Evolutionary conservation across 495 filamentous ascomycete species (phyloP).

Genomic region (Hypoxylon lienhwacheense): DNA sequence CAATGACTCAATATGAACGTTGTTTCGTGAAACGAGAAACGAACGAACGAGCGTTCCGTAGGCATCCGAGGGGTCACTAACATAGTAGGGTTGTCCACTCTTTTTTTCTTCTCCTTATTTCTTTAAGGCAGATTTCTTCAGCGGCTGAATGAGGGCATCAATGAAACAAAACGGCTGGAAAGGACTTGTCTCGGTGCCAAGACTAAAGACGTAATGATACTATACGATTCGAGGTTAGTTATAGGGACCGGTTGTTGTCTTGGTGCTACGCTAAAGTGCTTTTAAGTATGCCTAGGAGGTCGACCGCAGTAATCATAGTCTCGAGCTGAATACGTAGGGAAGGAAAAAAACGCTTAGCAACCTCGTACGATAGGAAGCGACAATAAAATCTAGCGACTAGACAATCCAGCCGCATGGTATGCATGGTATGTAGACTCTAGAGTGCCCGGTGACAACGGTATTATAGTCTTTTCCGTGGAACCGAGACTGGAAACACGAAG

Average conservation of each 20-base stretch:
- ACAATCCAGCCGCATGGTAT: neutral
- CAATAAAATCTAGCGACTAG: conserved; percentile 13
- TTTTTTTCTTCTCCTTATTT: conserved; percentile 1
- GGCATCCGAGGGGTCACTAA: too few species aligned
- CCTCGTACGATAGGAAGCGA: conserved; percentile 1
- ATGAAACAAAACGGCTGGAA: conserved; percentile 20
- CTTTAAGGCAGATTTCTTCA: neutral
- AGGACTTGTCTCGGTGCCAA: conserved; percentile 23
- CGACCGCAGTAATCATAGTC: neutral
- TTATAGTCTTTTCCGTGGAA: conserved; percentile 23
- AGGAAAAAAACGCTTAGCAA: neutral
- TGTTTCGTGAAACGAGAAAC: conserved; percentile 27
- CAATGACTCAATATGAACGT: conserved; percentile 3
- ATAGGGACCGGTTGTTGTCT: conserved; percentile 24
- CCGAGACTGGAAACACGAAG: conserved; percentile 28
- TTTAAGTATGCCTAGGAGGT: conserved; percentile 15
- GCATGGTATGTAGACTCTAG: neutral
- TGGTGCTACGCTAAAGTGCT: conserved; percentile 20
- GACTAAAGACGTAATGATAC: conserved; percentile 21
- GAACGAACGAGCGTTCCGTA: conserved; percentile 5
- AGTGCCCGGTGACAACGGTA: conserved; percentile 2
- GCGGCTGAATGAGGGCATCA: conserved; percentile 31
- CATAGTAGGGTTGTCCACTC: too few species aligned
- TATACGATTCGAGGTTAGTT: conserved; percentile 34
- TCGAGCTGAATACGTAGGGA: conserved; percentile 1